Percentiles rank a stretch among this genome's conserved stretches.
These are phyloP conservation scores for Scenedesmus sp. DNA, from an alignment of 163 green algal species.

Conservation along the genomic window DNA sequence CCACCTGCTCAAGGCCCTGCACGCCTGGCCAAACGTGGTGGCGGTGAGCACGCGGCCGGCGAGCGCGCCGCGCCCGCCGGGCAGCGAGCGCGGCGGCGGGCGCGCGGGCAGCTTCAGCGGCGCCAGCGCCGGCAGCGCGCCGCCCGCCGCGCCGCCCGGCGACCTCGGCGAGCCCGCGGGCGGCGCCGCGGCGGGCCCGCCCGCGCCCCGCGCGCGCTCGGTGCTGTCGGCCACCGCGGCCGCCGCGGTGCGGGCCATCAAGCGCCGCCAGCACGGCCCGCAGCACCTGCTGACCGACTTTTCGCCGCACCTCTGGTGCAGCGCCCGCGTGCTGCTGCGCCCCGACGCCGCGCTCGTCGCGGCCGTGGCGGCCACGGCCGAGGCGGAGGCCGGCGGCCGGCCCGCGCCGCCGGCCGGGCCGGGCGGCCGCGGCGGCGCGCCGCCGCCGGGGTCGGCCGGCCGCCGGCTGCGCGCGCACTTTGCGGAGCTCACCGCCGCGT, in stretches of 20 bases:
- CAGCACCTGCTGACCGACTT: constrained; percentile 31
- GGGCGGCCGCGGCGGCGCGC: not conserved
- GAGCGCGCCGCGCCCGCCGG: too few species aligned
- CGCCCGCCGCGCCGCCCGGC: too few species aligned
- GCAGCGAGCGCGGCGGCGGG: too few species aligned
- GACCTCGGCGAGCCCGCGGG: too few species aligned
- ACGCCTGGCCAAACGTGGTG: too few species aligned
- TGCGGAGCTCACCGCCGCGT: constrained; percentile 48
- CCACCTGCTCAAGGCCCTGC: constrained; percentile 92
- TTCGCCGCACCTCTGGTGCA: constrained; percentile 19
- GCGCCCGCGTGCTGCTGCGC: not conserved
- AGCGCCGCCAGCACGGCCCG: constrained; percentile 26
- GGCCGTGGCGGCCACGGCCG: not conserved
- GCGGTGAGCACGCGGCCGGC: too few species aligned
- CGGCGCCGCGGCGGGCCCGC: too few species aligned
- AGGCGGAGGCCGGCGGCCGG: not conserved
- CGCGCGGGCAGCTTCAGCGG: too few species aligned
- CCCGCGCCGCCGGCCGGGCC: not conserved
- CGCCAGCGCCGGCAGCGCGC: too few species aligned
- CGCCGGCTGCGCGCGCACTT: constrained; percentile 46
- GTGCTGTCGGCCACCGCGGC: constrained; percentile 17
- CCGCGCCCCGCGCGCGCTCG: too few species aligned
- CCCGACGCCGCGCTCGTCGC: not conserved
- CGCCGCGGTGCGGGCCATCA: constrained; percentile 11
- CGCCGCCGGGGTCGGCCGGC: not conserved